phyloP scores from a whole-genome alignment of 1,139 yeast species.

The Taphrina deformans region DNA sequence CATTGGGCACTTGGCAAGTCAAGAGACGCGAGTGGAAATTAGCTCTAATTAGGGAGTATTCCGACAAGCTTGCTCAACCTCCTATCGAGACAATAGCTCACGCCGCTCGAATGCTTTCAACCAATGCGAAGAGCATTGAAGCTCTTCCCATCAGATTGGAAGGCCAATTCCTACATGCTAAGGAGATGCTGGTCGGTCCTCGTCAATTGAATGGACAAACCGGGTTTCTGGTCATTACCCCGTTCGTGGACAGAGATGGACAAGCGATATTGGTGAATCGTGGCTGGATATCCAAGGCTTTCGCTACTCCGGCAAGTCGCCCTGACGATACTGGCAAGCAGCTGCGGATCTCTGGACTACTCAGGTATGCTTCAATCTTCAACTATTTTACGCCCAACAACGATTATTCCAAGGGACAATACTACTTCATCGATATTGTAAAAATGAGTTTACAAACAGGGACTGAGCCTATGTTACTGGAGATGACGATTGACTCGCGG shows the following conservation, averaged over 20 bases:
- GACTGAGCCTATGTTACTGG: constrained; percentile 72
- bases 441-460: constrained; percentile 74
- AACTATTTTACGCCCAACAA: constrained; percentile 23
- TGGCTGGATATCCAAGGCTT: constrained; percentile 85
- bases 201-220: constrained; percentile 69
- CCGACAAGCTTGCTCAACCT: constrained; percentile 71
- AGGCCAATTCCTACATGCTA: constrained; percentile 78
- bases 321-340: constrained; percentile 45
- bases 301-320: constrained; percentile 65
- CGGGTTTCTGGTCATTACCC: constrained; percentile 81
- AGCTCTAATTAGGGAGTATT: constrained; percentile 76
- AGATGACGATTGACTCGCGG: constrained; percentile 52
- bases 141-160: constrained; percentile 64
- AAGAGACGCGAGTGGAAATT: constrained; percentile 84
- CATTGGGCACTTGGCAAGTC: constrained; percentile 92
- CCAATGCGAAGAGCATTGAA: constrained; percentile 45
- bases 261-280: constrained; percentile 65
- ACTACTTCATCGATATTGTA: constrained; percentile 68
- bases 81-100: constrained; percentile 66
- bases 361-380: background rate
- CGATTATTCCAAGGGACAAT: background rate
- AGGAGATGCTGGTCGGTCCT: constrained; percentile 93
- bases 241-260: constrained; percentile 69
- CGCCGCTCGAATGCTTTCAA: constrained; percentile 24
- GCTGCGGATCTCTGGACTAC: background rate